Conservation (phyloP, 2,329 filamentous ascomycete species). For the Tolypocladium paradoxum region DNA sequence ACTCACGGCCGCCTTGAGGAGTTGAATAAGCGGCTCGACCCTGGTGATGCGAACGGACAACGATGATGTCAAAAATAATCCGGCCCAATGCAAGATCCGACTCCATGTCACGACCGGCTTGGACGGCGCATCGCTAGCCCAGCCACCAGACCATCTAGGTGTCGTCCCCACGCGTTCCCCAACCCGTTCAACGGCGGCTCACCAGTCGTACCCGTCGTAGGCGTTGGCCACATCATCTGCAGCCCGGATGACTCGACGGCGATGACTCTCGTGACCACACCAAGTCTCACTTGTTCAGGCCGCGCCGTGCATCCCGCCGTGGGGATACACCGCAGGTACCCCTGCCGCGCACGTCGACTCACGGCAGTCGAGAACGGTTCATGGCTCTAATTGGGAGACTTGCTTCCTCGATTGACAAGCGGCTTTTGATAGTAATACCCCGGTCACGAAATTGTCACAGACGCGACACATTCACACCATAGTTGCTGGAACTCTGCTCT, state of each 20-base stretch:
- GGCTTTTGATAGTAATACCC: background rate
- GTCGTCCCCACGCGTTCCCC: too few species aligned
- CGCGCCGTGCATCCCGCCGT: too few species aligned
- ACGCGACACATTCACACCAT: too few species aligned
- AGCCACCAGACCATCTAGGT: too few species aligned
- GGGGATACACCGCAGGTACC: background rate
- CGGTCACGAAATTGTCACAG: too few species aligned
- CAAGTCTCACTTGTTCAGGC: background rate
- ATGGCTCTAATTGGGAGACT: background rate
- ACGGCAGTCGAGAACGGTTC: background rate
- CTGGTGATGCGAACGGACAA: background rate
- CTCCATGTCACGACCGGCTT: background rate
- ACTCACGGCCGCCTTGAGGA: too few species aligned
- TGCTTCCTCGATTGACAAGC: background rate
- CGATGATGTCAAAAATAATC: background rate
- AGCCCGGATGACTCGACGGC: background rate
- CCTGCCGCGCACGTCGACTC: background rate
- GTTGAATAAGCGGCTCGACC: too few species aligned
- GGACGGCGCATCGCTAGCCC: too few species aligned
- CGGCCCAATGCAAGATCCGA: background rate
- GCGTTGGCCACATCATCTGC: too few species aligned
- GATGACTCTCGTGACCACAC: background rate
- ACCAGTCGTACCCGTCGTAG: too few species aligned
- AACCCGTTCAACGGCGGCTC: too few species aligned
- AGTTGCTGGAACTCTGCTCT: too few species aligned